These are phyloP conservation scores for Verticillium nonalfalfae DNA, from an alignment of 2,329 filamentous ascomycete genomes.

Conservation along the genomic window DNA sequence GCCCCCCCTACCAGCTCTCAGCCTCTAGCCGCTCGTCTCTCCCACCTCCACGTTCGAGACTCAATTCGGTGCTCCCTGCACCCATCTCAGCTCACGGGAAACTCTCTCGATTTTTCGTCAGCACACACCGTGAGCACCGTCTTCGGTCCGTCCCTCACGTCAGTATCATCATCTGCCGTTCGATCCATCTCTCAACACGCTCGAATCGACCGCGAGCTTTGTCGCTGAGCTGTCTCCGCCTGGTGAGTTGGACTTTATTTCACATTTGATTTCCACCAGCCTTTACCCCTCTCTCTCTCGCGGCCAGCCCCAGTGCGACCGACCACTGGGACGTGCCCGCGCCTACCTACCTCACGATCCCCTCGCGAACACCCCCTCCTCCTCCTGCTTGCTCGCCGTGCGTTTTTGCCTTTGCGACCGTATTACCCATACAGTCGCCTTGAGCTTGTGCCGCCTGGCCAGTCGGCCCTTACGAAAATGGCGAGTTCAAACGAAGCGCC, in stretches of 20 bases:
- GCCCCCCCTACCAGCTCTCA: neutral
- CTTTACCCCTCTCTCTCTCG: neutral
- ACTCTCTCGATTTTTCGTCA: neutral
- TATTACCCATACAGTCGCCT: neutral
- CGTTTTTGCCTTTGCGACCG: neutral
- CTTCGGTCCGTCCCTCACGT: neutral
- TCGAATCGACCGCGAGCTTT: neutral
- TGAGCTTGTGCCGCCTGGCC: neutral
- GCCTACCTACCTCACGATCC: neutral
- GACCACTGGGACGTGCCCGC: neutral
- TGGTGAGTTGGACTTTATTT: neutral
- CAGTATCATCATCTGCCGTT: neutral
- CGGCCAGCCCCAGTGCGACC: neutral
- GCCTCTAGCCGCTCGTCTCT: neutral
- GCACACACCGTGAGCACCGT: neutral
- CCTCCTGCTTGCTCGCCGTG: neutral
- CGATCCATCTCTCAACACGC: neutral
- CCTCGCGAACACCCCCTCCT: neutral
- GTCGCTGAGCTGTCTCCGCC: neutral
- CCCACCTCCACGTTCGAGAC: neutral
- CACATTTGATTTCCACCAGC: neutral
- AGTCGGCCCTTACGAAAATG: neutral
- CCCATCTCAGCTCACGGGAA: neutral
- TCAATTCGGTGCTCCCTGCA: neutral
- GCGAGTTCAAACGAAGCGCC: neutral